A percentile compares a stretch with the other conserved stretches of the same genome.
These are phyloP conservation scores for Stagonosporopsis chrysanthemi DNA, from an alignment of 2,329 filamentous ascomycete species.

Conservation along the genomic window DNA sequence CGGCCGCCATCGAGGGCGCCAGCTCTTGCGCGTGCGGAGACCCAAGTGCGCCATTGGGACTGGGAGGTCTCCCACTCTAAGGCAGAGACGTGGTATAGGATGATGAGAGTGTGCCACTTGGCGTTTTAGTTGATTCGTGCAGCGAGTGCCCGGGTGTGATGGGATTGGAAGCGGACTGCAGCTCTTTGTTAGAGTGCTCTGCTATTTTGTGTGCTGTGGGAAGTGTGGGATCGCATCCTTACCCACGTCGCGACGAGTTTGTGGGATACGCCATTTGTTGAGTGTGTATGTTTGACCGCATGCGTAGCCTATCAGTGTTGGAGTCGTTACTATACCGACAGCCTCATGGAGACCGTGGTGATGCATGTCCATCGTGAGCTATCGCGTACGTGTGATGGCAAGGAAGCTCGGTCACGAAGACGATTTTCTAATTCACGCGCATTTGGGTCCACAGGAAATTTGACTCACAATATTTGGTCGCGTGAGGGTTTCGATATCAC, in stretches of 20 bases:
- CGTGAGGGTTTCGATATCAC: slow-evolving; percentile 6
- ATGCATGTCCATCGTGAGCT: neutral
- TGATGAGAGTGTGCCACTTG: neutral
- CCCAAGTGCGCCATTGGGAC: neutral
- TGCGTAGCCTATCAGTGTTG: neutral
- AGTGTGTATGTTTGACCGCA: neutral
- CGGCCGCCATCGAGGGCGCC: neutral
- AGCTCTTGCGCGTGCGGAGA: neutral
- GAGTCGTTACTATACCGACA: neutral
- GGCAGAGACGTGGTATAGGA: neutral
- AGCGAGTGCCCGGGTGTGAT: neutral
- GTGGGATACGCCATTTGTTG: neutral
- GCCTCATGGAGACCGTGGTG: neutral
- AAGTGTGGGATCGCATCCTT: too few species aligned
- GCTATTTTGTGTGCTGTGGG: too few species aligned
- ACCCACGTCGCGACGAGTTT: neutral
- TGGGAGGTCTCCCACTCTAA: neutral
- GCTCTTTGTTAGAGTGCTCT: too few species aligned
- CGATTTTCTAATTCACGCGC: neutral
- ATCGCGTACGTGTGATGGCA: neutral
- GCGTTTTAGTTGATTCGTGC: neutral
- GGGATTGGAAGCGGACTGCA: too few species aligned
- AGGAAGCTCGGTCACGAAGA: neutral
- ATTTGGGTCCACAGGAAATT: neutral
- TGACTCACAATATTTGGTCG: neutral